Evolutionary conservation across 1,284 basidiomycete genomes (phyloP), one percentile per base, ranked within the genome.

Genomic region (Microbotryum saponariae): DNA sequence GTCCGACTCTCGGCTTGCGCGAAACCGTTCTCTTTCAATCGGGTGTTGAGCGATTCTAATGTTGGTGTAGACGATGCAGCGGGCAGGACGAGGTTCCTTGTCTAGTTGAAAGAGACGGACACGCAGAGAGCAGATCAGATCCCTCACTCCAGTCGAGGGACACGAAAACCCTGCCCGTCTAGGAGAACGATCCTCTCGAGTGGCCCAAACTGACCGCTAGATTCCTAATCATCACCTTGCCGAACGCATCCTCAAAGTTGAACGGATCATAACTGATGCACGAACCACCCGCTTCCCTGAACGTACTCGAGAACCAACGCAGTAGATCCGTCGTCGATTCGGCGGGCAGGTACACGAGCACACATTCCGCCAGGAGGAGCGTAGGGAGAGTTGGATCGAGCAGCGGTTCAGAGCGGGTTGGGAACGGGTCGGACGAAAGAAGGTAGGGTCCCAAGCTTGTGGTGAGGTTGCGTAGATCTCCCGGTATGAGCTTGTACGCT

Each of bases 251-350:
- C 18, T 84, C 78, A 4, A 94, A 77, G 0, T 85, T 85, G 70
- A 89, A 91, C 86, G 94, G 94, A 74, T 96, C 92, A 72, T 96
- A 96, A 14, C 90, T 81, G 10, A 91, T 76, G 21, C 64, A 51
- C 0, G 62, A 20, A 59, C 42, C 8, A 25, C 58, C 75, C 76
- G 3, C 72, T 29, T 65, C 51, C 1, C 56, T 51, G 59, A 86
- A 86, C 62, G 80, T 81, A 54, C 82, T 76, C 1, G 81, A 78
- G 72, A 92, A 91, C 87, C 88, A 92, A 45, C 77, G 73, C 6
- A 94, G 77, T n/a, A 94, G 73, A 0, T 77, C 77, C 27, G 79
- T 76, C 0, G 85, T 85, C 4, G 81, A 78, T 6, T 76, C 72
- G 0, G 87, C 83, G 0, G 78, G 71, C 82, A 96, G 87, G 75